Evolutionary conservation across 257 asterid species (phyloP).

Genomic region (Forsythia suspensa): DNA sequence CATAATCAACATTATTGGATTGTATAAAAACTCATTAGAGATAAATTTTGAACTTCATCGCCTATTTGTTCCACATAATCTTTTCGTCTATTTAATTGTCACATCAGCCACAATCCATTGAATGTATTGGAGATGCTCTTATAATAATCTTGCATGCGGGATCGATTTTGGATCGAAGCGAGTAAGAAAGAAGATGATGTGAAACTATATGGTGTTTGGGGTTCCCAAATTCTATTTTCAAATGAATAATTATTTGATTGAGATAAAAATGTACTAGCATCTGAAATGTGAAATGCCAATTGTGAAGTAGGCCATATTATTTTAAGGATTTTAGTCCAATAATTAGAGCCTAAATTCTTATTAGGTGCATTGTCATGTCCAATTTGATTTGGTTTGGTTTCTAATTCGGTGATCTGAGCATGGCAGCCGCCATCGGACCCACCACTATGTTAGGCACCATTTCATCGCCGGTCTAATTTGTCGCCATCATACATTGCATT

Average conservation of each 20-base stretch:
- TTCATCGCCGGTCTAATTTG: constrained; percentile 19
- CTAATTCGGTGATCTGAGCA: constrained; percentile 18
- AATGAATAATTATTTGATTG: background rate
- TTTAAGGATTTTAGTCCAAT: constrained; percentile 29
- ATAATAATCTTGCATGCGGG: too few species aligned
- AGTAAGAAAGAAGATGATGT: background rate
- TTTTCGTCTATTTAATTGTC: too few species aligned
- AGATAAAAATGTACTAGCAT: background rate
- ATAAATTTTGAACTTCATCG: too few species aligned
- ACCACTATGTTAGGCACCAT: constrained; percentile 16
- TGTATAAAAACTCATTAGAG: too few species aligned
- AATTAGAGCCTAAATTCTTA: constrained; percentile 20
- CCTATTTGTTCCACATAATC: too few species aligned
- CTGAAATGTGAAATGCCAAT: constrained; percentile 19
- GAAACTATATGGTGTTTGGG: background rate
- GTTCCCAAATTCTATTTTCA: background rate
- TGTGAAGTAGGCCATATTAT: background rate
- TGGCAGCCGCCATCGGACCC: constrained; percentile 51
- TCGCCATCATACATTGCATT: background rate
- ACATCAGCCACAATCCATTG: too few species aligned
- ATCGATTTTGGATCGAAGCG: too few species aligned
- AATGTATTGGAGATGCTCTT: too few species aligned
- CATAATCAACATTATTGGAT: too few species aligned
- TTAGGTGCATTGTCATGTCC: constrained; percentile 21
- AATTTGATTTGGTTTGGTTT: constrained; percentile 11